These are phyloP conservation scores for Xylaria nigripes DNA, from an alignment of 495 filamentous ascomycete genomes.

Conservation along the genomic window DNA sequence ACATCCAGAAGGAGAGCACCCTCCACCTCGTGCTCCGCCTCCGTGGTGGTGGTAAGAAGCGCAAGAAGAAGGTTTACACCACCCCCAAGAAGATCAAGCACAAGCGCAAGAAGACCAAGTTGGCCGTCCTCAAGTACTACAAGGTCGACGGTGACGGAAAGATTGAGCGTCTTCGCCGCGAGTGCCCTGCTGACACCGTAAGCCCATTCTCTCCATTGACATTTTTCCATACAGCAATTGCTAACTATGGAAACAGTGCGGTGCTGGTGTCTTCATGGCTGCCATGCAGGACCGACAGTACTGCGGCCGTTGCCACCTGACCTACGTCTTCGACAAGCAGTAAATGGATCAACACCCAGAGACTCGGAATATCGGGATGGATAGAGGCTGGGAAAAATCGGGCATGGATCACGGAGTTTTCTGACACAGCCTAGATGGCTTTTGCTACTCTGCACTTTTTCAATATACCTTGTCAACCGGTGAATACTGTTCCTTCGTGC, in stretches of 20 bases:
- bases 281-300: conserved; percentile 99
- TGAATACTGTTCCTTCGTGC: background rate
- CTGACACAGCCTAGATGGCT: conserved; percentile 16
- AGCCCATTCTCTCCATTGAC: conserved; percentile 29
- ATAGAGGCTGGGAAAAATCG: conserved; percentile 5
- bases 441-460: conserved; percentile 12
- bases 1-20: conserved; percentile 99
- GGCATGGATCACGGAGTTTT: conserved; percentile 15
- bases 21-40: conserved; percentile 97
- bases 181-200: conserved; percentile 89
- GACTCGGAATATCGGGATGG: background rate
- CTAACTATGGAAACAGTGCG: conserved; percentile 56
- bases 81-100: conserved; percentile 99
- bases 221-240: background rate
- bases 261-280: conserved; percentile 99
- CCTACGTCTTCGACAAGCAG: conserved; percentile 96
- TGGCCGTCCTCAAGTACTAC: conserved; percentile 99
- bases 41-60: conserved; percentile 96
- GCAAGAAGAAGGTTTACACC: conserved; percentile 99
- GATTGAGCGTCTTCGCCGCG: conserved; percentile 97
- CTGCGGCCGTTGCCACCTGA: conserved; percentile 98
- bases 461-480: conserved; percentile 15
- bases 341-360: conserved; percentile 21
- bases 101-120: conserved; percentile 99
- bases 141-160: conserved; percentile 99